Base-by-base conservation (phyloP, 139 green algal species). In the Bryopsis sp. region DNA sequence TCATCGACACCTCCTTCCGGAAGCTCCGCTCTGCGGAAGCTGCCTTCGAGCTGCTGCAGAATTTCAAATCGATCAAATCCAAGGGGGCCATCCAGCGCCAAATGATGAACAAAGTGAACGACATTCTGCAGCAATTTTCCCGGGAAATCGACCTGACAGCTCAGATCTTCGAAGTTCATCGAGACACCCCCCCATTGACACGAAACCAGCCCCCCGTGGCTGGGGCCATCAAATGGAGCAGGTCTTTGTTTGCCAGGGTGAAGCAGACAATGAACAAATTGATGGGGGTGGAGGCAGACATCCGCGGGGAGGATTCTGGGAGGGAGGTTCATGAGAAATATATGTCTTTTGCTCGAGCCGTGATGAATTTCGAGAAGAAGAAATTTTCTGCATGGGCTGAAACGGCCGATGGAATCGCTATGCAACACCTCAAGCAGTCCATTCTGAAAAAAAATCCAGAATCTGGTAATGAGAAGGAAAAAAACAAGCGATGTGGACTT, bases 1-100 rank as follows among this genome's bases (percentile, higher is more conserved):
- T 97, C n/a, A 95, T 97, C 61, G 90, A 97, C 79, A 89, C 81
- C n/a, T 90, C 72, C 69, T 97, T 97, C 84, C 87, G 89, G 64
- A 90, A 93, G 77, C 80, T 96, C 76, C 75, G 86, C 32, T 88
- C 72, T 54, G 85, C 88, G 15, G 89, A 95, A 71, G 86, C 83
- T 15, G 91, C 91, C 0, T 90, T 90, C 58, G 86, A 97, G 64
- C 84, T 97, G 65, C 79, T 97, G 72, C 79, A 89, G 59, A 92
- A 80, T 80, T 95, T 97, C 80, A 88, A 92, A 64, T 77, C 67
- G 38, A 95, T 97, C 71, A 83, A 90, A 76, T 84, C 70, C 38
- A 80, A 89, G 58, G 89, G 86, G 31, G 85, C 84, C 3, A 90
- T 97, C 64, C 84, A 91, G 72, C 71, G 1, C 26, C 82, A 88